Evolutionary conservation across 306 rosid species (phyloP).

Genomic region (Lagenaria siceraria): DNA sequence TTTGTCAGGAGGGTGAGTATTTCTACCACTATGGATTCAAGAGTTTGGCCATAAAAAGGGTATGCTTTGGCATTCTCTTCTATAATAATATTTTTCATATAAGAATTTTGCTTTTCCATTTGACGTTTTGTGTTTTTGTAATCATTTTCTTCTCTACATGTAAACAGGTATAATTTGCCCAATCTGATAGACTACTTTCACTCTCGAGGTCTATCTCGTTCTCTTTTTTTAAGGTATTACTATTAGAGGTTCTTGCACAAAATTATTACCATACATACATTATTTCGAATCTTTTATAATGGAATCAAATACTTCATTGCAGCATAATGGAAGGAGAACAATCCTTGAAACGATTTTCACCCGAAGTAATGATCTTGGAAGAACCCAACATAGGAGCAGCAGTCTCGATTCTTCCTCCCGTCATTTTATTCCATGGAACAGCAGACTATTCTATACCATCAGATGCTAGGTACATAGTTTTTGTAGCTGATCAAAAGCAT

Average conservation of each 20-base stretch:
- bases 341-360: constrained; percentile 62
- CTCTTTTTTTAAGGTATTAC: constrained; percentile 55
- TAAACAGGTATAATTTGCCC: constrained; percentile 74
- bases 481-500: neutral
- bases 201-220: constrained; percentile 73
- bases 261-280: neutral
- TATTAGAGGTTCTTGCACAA: neutral
- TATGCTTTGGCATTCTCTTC: constrained; percentile 6
- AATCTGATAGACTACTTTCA: constrained; percentile 63
- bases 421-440: constrained; percentile 76
- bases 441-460: constrained; percentile 93
- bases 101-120: neutral
- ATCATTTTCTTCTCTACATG: neutral
- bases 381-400: constrained; percentile 55
- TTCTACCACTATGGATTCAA: neutral
- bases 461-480: constrained; percentile 43
- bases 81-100: neutral
- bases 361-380: constrained; percentile 61
- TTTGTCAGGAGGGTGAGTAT: constrained; percentile 83
- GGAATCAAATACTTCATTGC: constrained; percentile 10
- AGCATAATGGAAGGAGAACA: constrained; percentile 99
- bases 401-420: constrained; percentile 59
- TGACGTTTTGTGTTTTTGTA: neutral
- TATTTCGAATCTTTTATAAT: neutral
- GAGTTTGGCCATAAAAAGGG: constrained; percentile 1